Evolutionary conservation across 2,329 filamentous ascomycete species (phyloP).

Genomic region (Mollisiaceae sp.): DNA sequence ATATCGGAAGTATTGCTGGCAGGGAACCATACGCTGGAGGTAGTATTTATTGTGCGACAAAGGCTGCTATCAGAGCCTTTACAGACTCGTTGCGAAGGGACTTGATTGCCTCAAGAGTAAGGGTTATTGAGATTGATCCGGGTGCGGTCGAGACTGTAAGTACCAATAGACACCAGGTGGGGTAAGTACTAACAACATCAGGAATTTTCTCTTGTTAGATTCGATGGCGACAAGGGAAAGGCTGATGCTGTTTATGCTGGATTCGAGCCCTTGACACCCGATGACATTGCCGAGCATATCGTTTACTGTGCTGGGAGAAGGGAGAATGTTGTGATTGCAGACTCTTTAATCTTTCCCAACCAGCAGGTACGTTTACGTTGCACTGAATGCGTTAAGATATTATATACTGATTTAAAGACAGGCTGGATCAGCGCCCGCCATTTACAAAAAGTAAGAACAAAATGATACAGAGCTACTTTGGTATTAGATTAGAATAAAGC

Average conservation of each 20-base stretch:
- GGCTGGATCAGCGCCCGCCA: slow-evolving; percentile 48
- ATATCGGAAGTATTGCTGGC: slow-evolving; percentile 91
- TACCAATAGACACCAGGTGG: background rate
- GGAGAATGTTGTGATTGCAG: slow-evolving; percentile 90
- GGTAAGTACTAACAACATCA: slow-evolving; percentile 38
- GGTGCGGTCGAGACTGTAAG: slow-evolving; percentile 86
- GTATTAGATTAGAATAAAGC: background rate
- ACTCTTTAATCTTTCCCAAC: slow-evolving; percentile 85
- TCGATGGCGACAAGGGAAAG: slow-evolving; percentile 86
- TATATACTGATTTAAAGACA: slow-evolving; percentile 37
- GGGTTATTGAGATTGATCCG: slow-evolving; percentile 87
- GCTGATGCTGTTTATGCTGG: slow-evolving; percentile 88
- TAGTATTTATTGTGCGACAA: slow-evolving; percentile 91
- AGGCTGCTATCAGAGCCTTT: slow-evolving; percentile 85
- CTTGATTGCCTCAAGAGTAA: slow-evolving; percentile 77
- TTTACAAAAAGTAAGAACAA: slow-evolving; percentile 49
- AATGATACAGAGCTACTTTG: too few species aligned
- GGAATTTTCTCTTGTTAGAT: slow-evolving; percentile 89
- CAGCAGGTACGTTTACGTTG: slow-evolving; percentile 70
- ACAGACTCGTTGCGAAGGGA: slow-evolving; percentile 84
- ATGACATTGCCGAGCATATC: slow-evolving; percentile 89
- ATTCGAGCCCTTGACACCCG: slow-evolving; percentile 81
- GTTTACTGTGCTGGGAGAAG: slow-evolving; percentile 84
- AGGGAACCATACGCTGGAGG: slow-evolving; percentile 85
- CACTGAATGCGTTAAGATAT: slow-evolving; percentile 14